These are phyloP conservation scores for Diaporthe sp. DNA, from an alignment of 2,329 filamentous ascomycete genomes.

Conservation along the genomic window DNA sequence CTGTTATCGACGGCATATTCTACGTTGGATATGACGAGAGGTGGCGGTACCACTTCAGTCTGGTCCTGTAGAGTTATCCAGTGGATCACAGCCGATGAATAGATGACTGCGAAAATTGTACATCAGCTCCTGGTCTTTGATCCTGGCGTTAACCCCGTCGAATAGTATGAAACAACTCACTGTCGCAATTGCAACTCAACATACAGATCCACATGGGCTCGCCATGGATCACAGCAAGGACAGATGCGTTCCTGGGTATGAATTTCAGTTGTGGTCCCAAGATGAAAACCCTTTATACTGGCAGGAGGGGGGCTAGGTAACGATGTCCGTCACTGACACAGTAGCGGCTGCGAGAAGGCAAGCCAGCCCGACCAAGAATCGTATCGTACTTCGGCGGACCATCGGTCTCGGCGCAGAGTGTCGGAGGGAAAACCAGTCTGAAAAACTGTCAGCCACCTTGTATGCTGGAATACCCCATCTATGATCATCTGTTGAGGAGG, in stretches of 20 bases:
- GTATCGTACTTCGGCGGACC: background rate
- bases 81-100: constrained; percentile 1
- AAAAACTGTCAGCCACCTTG: background rate
- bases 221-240: background rate
- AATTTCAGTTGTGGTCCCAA: background rate
- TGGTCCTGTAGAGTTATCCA: background rate
- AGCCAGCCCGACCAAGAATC: background rate
- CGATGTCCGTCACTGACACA: background rate
- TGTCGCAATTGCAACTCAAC: constrained; percentile 1
- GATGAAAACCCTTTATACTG: background rate
- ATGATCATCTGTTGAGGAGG: background rate
- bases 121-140: background rate
- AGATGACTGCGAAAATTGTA: background rate
- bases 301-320: too few relatives aligned
- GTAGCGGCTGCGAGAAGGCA: constrained; percentile 1
- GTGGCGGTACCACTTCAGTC: background rate
- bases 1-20: constrained; percentile 23
- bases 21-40: constrained; percentile 12
- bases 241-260: background rate
- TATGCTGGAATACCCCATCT: background rate
- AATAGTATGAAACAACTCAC: background rate
- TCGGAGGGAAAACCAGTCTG: background rate
- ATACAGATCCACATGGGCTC: constrained; percentile 19
- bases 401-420: background rate
- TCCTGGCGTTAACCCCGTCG: too few relatives aligned